phyloP scores from a whole-genome alignment of 495 filamentous ascomycete genomes.

The Podospora sp. region DNA sequence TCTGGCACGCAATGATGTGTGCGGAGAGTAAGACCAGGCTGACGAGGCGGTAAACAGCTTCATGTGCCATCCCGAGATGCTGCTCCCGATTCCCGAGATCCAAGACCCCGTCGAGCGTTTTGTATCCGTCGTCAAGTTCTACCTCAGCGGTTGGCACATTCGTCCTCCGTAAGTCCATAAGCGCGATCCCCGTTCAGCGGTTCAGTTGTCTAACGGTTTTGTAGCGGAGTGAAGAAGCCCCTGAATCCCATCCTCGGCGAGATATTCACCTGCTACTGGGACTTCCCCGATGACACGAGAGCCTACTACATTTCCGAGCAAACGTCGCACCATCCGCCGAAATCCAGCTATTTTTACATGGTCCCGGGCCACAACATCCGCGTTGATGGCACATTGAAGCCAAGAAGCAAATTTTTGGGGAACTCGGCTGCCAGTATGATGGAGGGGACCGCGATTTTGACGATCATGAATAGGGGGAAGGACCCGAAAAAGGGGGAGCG shows the following conservation, averaged over 20 bases:
- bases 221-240: conserved; percentile 95
- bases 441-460: conserved; percentile 90
- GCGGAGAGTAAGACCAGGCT: conserved; percentile 20
- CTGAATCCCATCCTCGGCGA: conserved; percentile 97
- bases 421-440: conserved; percentile 98
- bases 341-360: conserved; percentile 99
- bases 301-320: conserved; percentile 98
- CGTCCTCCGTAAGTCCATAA: conserved; percentile 84
- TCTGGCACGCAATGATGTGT: neutral
- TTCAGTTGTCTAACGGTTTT: conserved; percentile 27
- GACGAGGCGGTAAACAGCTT: conserved; percentile 64
- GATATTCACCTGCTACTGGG: conserved; percentile 94
- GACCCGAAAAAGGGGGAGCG: conserved; percentile 69
- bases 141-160: conserved; percentile 98
- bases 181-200: neutral
- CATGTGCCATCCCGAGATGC: conserved; percentile 98
- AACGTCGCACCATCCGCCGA: conserved; percentile 91
- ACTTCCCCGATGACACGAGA: conserved; percentile 80
- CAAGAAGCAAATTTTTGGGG: conserved; percentile 93
- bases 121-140: conserved; percentile 94
- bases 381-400: conserved; percentile 94
- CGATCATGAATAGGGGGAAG: conserved; percentile 74
- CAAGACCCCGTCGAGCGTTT: conserved; percentile 92
- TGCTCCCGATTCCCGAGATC: conserved; percentile 81
- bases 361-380: conserved; percentile 91